A percentile compares a stretch with the other conserved stretches of the same genome.
These are phyloP conservation scores for Euptelea pleiosperma DNA, from an alignment of 164 flowering plant genomes.

Conservation along the genomic window DNA sequence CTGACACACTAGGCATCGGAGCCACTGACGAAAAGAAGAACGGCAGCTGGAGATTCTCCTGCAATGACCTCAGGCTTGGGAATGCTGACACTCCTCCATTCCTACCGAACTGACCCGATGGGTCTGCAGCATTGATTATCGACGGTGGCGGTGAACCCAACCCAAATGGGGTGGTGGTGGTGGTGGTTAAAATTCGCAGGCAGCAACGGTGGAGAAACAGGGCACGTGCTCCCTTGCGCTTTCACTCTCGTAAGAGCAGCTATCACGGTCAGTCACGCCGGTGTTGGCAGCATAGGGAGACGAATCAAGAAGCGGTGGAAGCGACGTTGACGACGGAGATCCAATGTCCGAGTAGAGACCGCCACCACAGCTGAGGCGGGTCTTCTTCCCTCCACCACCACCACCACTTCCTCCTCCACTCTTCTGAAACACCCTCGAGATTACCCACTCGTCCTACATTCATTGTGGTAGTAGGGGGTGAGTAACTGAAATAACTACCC, in stretches of 20 bases:
- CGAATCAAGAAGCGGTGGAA: slow-evolving; percentile 31
- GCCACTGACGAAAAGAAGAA: slow-evolving; percentile 37
- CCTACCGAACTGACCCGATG: slow-evolving; percentile 10
- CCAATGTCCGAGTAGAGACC: slow-evolving; percentile 10
- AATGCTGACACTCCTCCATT: slow-evolving; percentile 33
- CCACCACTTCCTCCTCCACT: slow-evolving; percentile 15
- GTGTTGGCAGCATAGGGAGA: slow-evolving; percentile 10
- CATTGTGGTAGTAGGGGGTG: not conserved
- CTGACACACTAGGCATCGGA: slow-evolving; percentile 1
- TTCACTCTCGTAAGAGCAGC: slow-evolving; percentile 45
- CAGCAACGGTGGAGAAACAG: slow-evolving; percentile 88
- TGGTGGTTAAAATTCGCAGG: slow-evolving; percentile 16
- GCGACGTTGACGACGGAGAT: slow-evolving; percentile 28
- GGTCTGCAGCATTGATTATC: not conserved
- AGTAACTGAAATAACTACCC: slow-evolving; percentile 11
- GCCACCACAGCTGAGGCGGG: not conserved
- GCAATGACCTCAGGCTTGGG: slow-evolving; percentile 60
- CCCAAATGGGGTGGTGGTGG: not conserved
- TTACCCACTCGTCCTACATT: slow-evolving; percentile 85
- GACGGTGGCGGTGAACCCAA: slow-evolving; percentile 14
- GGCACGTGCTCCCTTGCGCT: slow-evolving; percentile 74
- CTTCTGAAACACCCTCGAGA: slow-evolving; percentile 76
- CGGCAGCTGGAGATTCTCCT: slow-evolving; percentile 73
- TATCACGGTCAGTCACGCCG: slow-evolving; percentile 18
- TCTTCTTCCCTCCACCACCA: slow-evolving; percentile 20